These are phyloP conservation scores for Teratosphaeria zuluensis DNA, from an alignment of 2,329 filamentous ascomycete genomes.

Conservation along the genomic window DNA sequence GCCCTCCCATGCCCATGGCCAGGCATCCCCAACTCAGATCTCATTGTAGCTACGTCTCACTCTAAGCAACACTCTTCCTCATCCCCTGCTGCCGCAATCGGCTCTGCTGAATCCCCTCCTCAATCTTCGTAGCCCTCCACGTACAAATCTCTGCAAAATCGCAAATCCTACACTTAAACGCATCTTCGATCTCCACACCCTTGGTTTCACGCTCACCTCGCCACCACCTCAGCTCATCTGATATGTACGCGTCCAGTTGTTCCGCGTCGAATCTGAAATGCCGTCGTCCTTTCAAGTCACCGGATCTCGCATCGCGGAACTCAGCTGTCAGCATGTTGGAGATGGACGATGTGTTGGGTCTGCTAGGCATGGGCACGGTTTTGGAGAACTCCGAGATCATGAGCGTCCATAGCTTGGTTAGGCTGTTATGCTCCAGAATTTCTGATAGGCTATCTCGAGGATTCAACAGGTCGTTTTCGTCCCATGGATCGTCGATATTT, in stretches of 20 bases:
- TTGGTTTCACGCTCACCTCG: slow-evolving; percentile 59
- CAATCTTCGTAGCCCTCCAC: slow-evolving; percentile 65
- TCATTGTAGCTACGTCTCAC: not conserved
- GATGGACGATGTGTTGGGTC: slow-evolving; percentile 32
- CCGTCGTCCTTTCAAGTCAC: slow-evolving; percentile 47
- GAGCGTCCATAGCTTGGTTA: slow-evolving; percentile 50
- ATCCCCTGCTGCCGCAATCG: slow-evolving; percentile 10
- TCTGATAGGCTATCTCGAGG: slow-evolving; percentile 39
- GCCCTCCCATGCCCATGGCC: too few relatives aligned
- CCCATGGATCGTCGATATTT: slow-evolving; percentile 9
- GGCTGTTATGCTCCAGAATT: slow-evolving; percentile 49
- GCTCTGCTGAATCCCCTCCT: slow-evolving; percentile 38
- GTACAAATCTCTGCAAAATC: slow-evolving; percentile 71
- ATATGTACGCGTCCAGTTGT: slow-evolving; percentile 56
- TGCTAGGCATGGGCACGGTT: slow-evolving; percentile 37
- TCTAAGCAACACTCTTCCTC: not conserved
- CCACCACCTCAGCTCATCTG: slow-evolving; percentile 77
- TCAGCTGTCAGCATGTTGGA: slow-evolving; percentile 50
- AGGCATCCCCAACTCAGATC: too few relatives aligned
- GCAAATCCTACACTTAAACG: slow-evolving; percentile 78
- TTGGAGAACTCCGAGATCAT: slow-evolving; percentile 52
- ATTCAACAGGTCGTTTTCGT: slow-evolving; percentile 17
- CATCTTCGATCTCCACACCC: slow-evolving; percentile 74
- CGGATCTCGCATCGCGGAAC: slow-evolving; percentile 40
- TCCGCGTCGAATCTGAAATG: slow-evolving; percentile 57